Base-by-base conservation (phyloP, 2,329 filamentous ascomycete species). In the Drechslerella coelobrocha region DNA sequence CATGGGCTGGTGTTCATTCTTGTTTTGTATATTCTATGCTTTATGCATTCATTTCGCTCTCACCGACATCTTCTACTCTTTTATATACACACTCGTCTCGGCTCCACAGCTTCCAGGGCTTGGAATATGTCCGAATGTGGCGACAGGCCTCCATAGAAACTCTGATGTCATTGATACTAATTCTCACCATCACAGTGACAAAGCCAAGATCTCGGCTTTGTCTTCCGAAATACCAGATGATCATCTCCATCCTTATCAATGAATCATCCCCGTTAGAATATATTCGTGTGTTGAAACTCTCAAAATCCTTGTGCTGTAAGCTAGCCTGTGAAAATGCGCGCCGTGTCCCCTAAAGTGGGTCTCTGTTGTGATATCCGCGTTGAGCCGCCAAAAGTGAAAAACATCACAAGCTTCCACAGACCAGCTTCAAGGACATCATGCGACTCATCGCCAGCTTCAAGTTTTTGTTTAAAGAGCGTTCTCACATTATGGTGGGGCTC, bases 1-100 rank as follows among this genome's bases (percentile, higher is more conserved):
- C 51, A 63, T 60, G 72, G 72, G 62, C 69, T 68, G 74, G 73
- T 72, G 72, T 74, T 75, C 56, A 72, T 68, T 62, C 62, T 73
- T 74, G 55, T 74, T 56, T 68, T 72, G 68, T 66, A 72, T 41
- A 66, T 66, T 57, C 61, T 66, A 61, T 51, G 50, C 55, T 57
- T 57, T 66, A 61, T 51, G 50, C 55, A 61, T 61, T 31, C 52
- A 71, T 68, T 56, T 51, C 27, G 39, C 53, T 63, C 59, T 59
- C 29, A 59, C 59, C 59, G 50, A 61, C 59, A 26, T 62, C 51
- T 54, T 62, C 66, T 54, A 60, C 55, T 50, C 66, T 41, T 54
- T 41, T 55, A 54, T 54, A 63, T 51, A 51, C 53, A 61, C 55
- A 31, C 48, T 24, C 53, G 55, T 24, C 65, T 53, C 59, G 17